phyloP scores from a whole-genome alignment of 2,329 filamentous ascomycete genomes.

The Aspergillus sclerotialis region DNA sequence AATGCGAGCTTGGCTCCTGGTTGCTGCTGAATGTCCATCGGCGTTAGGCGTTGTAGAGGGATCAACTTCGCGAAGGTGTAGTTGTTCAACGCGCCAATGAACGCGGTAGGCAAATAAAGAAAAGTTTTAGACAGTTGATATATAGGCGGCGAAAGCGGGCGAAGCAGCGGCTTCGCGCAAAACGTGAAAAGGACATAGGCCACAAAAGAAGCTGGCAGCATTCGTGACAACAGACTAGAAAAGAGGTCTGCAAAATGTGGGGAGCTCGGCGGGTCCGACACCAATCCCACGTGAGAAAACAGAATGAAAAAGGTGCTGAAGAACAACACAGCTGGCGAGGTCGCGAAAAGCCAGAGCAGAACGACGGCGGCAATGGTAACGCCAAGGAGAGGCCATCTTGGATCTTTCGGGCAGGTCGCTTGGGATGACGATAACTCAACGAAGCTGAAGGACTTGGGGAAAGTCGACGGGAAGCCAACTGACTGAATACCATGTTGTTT shows the following conservation, averaged over 20 bases:
- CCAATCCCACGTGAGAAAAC: conserved; percentile 85
- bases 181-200: conserved; percentile 83
- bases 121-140: conserved; percentile 80
- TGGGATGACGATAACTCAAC: conserved; percentile 47
- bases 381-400: conserved; percentile 75
- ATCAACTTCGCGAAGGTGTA: conserved; percentile 86
- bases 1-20: conserved; percentile 82
- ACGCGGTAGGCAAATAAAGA: conserved; percentile 82
- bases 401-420: conserved; percentile 64
- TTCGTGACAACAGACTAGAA: conserved; percentile 70
- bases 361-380: conserved; percentile 75
- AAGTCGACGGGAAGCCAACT: conserved; percentile 75
- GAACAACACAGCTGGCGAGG: conserved; percentile 74
- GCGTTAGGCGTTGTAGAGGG: conserved; percentile 84
- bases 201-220: conserved; percentile 80
- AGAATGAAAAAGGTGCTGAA: conserved; percentile 72
- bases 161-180: conserved; percentile 66
- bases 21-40: conserved; percentile 80
- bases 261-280: conserved; percentile 73
- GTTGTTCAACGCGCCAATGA: conserved; percentile 87
- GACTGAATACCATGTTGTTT: conserved; percentile 69
- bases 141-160: conserved; percentile 54
- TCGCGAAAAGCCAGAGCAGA: conserved; percentile 73
- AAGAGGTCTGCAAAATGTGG: conserved; percentile 63
- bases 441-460: conserved; percentile 82